Evolutionary conservation across 805 yeast genomes (phyloP).

Genomic region (Wickerhamiella vanderwaltii): DNA sequence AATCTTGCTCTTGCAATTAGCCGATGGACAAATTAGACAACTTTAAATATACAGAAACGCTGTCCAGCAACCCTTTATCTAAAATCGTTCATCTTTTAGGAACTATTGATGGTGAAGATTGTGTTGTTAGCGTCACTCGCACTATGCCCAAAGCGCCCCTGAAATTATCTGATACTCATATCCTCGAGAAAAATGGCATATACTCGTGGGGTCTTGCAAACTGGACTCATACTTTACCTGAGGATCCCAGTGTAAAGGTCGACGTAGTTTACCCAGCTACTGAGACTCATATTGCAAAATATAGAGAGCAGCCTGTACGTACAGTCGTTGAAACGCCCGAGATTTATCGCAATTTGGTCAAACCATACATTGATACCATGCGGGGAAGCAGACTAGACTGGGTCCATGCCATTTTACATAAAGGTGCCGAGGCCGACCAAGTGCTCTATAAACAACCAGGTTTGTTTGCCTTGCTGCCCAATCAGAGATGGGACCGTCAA

Average conservation of each 20-base stretch:
- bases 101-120: conserved; percentile 42
- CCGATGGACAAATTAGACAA: conserved; percentile 20
- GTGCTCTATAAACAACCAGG: conserved; percentile 61
- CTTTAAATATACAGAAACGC: conserved; percentile 38
- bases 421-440: conserved; percentile 76
- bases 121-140: conserved; percentile 44
- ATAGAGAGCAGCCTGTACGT: conserved; percentile 45
- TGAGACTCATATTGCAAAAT: conserved; percentile 67
- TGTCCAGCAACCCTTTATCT: conserved; percentile 47
- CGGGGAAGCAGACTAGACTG: conserved; percentile 70
- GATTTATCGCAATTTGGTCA: conserved; percentile 46
- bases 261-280: conserved; percentile 86
- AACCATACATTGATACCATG: conserved; percentile 68
- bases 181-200: conserved; percentile 63
- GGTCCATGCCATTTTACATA: conserved; percentile 73
- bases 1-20: too few species aligned
- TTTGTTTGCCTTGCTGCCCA: conserved; percentile 66
- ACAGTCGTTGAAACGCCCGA: conserved; percentile 73
- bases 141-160: conserved; percentile 17
- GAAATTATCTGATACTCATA: conserved; percentile 21
- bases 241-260: conserved; percentile 51
- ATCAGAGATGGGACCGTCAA: conserved; percentile 85
- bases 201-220: conserved; percentile 68
- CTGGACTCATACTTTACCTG: conserved; percentile 33
- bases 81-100: conserved; percentile 65